Evolutionary conservation across 2,329 filamentous ascomycete genomes (phyloP), one percentile per base, ranked within the genome.

Genomic region (Domatiomyces catenatus): DNA sequence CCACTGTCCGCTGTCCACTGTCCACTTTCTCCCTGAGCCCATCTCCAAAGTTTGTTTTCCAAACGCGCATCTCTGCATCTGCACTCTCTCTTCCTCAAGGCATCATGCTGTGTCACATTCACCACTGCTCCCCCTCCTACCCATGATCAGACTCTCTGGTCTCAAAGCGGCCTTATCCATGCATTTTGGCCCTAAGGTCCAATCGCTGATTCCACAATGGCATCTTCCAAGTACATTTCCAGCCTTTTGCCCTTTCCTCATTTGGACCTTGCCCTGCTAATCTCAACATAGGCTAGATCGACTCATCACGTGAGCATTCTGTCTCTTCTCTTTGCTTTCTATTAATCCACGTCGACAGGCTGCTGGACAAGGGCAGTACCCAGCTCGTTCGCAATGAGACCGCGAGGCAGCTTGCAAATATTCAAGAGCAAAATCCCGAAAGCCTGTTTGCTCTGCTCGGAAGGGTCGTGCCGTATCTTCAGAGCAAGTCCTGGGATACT

Each of bases 311-410:
- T 89, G 77, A 79, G 84, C 83, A 42, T 46, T 45, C 20, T 50
- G 48, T 43, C 17, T 45, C 2, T 26, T 26, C 15, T 19, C 2
- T 19, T 45, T 12, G 15, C 54, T 46, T 47, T 42, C 46, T 46
- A 48, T 52, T 57, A 51, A 54, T 50, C 55, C 44, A 52, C n/a
- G 52, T 53, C 44, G 51, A 48, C 67, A 94, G 89, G 58, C 80
- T 98, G 65, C 81, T 98, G 61, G 92, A 98, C 75, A 96, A 92
- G 52, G 92, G 92, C 61, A 96, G 90, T 70, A 98, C 92, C 54
- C 83, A 84, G 64, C 75, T 98, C 59, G 96, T 98, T 64, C 83
- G 93, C 59, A 94, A 95, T 64, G 98, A 92, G 56, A 93, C 92
- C 55, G 92, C 94, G 55, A 88, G 93, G 64, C 92, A 98, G 70